These are phyloP conservation scores for Penicillium palitans DNA, from an alignment of 2,329 filamentous ascomycete species.

Conservation along the genomic window DNA sequence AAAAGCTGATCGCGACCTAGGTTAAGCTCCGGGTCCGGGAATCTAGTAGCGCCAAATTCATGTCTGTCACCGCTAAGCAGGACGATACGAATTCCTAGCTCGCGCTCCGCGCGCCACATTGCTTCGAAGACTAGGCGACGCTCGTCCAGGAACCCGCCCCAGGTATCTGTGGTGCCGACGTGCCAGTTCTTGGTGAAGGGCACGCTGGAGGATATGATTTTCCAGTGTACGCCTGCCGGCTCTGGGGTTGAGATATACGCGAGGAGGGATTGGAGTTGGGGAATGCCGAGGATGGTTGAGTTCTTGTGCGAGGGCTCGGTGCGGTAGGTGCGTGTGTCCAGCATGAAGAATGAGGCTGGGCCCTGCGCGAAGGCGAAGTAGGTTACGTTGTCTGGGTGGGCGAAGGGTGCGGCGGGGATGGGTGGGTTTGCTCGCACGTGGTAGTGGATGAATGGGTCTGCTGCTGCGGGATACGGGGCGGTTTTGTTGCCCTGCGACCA, in stretches of 20 bases:
- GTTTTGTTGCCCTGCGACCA: slow-evolving; percentile 77
- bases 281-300: slow-evolving; percentile 83
- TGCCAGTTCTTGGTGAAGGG: slow-evolving; percentile 99
- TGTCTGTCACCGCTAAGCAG: slow-evolving; percentile 91
- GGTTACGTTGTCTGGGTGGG: slow-evolving; percentile 61
- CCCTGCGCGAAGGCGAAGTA: slow-evolving; percentile 91
- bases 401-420: slow-evolving; percentile 49
- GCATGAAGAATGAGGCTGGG: slow-evolving; percentile 89
- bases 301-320: slow-evolving; percentile 52
- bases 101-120: slow-evolving; percentile 82
- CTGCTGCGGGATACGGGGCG: slow-evolving; percentile 74
- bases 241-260: slow-evolving; percentile 72
- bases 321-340: slow-evolving; percentile 87
- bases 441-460: slow-evolving; percentile 84
- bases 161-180: slow-evolving; percentile 83
- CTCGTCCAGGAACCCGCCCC: slow-evolving; percentile 87
- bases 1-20: slow-evolving; percentile 19
- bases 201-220: slow-evolving; percentile 84
- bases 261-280: slow-evolving; percentile 78
- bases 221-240: slow-evolving; percentile 81
- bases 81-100: slow-evolving; percentile 72
- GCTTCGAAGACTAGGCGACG: slow-evolving; percentile 77
- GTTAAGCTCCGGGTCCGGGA: slow-evolving; percentile 50
- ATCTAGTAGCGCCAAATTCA: slow-evolving; percentile 88
- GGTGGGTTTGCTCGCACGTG: slow-evolving; percentile 85